phyloP scores from a whole-genome alignment of 2,329 filamentous ascomycete species.

The Mycocentrospora acerina region DNA sequence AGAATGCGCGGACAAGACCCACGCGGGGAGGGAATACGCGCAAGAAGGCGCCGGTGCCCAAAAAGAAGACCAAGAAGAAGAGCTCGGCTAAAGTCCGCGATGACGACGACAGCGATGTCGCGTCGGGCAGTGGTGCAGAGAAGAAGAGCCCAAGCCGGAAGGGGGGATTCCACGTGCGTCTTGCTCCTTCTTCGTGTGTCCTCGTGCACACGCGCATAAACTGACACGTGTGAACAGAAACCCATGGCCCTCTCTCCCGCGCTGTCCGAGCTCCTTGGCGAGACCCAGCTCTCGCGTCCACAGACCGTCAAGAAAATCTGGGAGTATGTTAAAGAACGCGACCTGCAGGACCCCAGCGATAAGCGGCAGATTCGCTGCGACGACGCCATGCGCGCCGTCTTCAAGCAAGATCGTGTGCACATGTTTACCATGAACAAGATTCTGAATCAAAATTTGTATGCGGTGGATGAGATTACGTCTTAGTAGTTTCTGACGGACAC shows the following conservation, averaged over 20 bases:
- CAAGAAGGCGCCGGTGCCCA: slow-evolving; percentile 59
- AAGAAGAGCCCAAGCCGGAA: slow-evolving; percentile 73
- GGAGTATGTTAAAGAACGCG: slow-evolving; percentile 86
- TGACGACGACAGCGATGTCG: slow-evolving; percentile 78
- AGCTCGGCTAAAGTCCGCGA: slow-evolving; percentile 69
- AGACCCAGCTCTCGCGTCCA: slow-evolving; percentile 82
- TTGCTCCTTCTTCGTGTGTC: not conserved
- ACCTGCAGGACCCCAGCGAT: slow-evolving; percentile 87
- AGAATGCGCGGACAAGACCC: slow-evolving; percentile 72
- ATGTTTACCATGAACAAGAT: slow-evolving; percentile 99
- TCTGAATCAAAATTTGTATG: slow-evolving; percentile 85
- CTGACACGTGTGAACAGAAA: slow-evolving; percentile 50
- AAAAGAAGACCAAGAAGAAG: slow-evolving; percentile 71
- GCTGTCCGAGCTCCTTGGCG: slow-evolving; percentile 69
- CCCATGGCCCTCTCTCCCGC: slow-evolving; percentile 72
- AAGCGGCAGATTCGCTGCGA: slow-evolving; percentile 93
- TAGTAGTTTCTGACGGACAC: too few relatives aligned
- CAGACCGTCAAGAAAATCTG: slow-evolving; percentile 96
- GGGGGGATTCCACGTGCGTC: slow-evolving; percentile 80
- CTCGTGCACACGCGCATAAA: too few relatives aligned
- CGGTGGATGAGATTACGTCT: slow-evolving; percentile 63
- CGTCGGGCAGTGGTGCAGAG: slow-evolving; percentile 60
- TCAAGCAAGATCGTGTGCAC: slow-evolving; percentile 86
- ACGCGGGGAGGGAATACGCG: slow-evolving; percentile 69
- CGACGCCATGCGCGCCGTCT: slow-evolving; percentile 85